Evolutionary conservation across 768 basidiomycete genomes (phyloP), one percentile per base, ranked within the genome.

Genomic region (Calocybe indica): DNA sequence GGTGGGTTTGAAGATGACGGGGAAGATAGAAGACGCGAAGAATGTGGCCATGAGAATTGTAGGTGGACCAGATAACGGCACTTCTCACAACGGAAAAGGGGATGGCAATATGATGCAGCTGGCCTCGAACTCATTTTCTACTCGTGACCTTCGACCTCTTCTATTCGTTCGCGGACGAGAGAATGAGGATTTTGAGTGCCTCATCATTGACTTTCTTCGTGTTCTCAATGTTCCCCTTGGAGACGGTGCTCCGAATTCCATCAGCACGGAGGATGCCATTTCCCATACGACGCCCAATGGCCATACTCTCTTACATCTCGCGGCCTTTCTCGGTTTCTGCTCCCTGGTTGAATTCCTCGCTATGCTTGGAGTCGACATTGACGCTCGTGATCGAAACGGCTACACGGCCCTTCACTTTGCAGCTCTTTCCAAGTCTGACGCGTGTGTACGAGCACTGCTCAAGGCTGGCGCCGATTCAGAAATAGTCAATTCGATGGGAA

Each of bases 1-100:
- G 10, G 92, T 97, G 12, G 94, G 94, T 0, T 70, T 96, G 53
- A 93, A 95, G 71, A 94, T 96, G 90, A 95, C 92, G 0, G 93
- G 93, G 41, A 88, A 92, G 59, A 83, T 95, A 29, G 92, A 94
- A 56, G 90, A 93, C 46, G 92, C 93, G 2, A 86, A 89, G 64
- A 88, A 92, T 49, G 88, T 96, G 34, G 93, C 93, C 10, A 83
- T 93, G 79, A 79, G 92, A 30, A 96, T 96, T 54, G 89, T 96
- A 30, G 86, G 88, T 35, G 84, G 74, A 46, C 71, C 82, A n/a
- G 80, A 84, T 45, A 67, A 68, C 44, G 66, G 76, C 2, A 65
- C 73, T 11, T 59, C 72, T 6, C 68, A 62, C 46, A 58, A 61
- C 49, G 58, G 60, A n/a, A 43, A 30, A 40, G 60, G 56, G 44